Evolutionary conservation across 1,139 yeast species (phyloP), one percentile per base, ranked within the genome.

Genomic region (Yamadazyma trypodendri): DNA sequence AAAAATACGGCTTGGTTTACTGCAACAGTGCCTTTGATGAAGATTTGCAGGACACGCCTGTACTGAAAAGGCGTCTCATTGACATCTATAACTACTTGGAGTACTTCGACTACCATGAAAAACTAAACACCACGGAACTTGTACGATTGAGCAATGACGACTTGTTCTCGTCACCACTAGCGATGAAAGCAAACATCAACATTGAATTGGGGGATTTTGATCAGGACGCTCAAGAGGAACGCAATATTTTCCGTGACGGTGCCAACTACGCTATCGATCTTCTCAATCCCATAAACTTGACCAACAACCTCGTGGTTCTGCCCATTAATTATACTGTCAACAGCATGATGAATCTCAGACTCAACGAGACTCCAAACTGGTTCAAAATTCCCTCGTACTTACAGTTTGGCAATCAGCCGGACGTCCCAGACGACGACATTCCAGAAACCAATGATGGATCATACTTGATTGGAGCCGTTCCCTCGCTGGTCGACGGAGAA

Each of bases 301-400:
- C 75, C 2, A 66, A 63, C 40, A 63, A 58, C 32, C 53, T 68
- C 35, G 68, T 68, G 7, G 60, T 68, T 10, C 66, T 56, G 62
- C 75, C 76, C 0, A 42, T 69, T 10, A 63, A 58, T 39, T 60
- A 55, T 32, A 68, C 75, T 0, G 55, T 69, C 36, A 64, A 57
- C 36, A 65, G 66, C 23, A 56, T 69, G 54, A 55, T 51, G 42
- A 58, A 49, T 18, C 32, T 57, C 12, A 34, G 31, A n/a, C 14
- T 37, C 21, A 27, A 28, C 6, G 10, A 22, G 1, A 28, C 28
- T 11, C n/a, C 39, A 11, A 31, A 29, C 24, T 55, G 68, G 68
- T 39, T 59, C 29, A 44, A 58, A 28, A 46, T 61, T 24, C 65
- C 66, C 1, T 53, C 56, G 18, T 50, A 57, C 38, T 40, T 60